Conservation (phyloP, 768 basidiomycete species). For the Clitopilus hobsonii region DNA sequence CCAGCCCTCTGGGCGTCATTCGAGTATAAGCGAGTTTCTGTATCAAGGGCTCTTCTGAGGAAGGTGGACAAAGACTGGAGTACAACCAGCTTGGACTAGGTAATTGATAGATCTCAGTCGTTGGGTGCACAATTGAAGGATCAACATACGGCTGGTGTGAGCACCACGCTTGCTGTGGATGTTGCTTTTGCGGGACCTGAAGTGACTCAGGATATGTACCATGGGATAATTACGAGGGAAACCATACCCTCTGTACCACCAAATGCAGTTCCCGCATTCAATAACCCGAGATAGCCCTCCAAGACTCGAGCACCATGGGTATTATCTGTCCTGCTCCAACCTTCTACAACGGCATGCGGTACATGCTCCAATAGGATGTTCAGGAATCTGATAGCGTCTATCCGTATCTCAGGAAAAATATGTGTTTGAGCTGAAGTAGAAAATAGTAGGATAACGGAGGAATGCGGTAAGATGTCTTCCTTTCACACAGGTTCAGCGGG, state of each 20-base stretch:
- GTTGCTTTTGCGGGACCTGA: slow-evolving; percentile 42
- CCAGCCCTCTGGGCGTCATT: not conserved
- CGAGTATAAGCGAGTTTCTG: not conserved
- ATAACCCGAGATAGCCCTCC: slow-evolving; percentile 76
- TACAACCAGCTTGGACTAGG: slow-evolving; percentile 80
- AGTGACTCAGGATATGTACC: not conserved
- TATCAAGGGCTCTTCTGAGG: slow-evolving; percentile 42
- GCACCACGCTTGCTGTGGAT: slow-evolving; percentile 58
- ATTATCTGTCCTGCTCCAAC: slow-evolving; percentile 55
- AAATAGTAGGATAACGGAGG: slow-evolving; percentile 74
- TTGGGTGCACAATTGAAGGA: slow-evolving; percentile 1
- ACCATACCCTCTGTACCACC: slow-evolving; percentile 49
- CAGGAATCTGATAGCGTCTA: slow-evolving; percentile 83
- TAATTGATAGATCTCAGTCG: slow-evolving; percentile 1
- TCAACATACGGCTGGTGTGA: slow-evolving; percentile 57
- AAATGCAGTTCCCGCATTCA: slow-evolving; percentile 64
- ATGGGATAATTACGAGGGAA: not conserved
- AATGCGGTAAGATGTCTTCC: slow-evolving; percentile 72
- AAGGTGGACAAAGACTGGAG: slow-evolving; percentile 69
- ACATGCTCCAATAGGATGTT: slow-evolving; percentile 68
- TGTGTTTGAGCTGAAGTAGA: slow-evolving; percentile 88
- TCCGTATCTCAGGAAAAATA: slow-evolving; percentile 91
- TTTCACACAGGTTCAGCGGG: slow-evolving; percentile 20
- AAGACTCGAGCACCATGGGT: slow-evolving; percentile 62
- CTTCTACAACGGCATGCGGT: slow-evolving; percentile 60